Conservation (phyloP, 1,284 basidiomycete genomes). For the Ustilago lituana region DNA sequence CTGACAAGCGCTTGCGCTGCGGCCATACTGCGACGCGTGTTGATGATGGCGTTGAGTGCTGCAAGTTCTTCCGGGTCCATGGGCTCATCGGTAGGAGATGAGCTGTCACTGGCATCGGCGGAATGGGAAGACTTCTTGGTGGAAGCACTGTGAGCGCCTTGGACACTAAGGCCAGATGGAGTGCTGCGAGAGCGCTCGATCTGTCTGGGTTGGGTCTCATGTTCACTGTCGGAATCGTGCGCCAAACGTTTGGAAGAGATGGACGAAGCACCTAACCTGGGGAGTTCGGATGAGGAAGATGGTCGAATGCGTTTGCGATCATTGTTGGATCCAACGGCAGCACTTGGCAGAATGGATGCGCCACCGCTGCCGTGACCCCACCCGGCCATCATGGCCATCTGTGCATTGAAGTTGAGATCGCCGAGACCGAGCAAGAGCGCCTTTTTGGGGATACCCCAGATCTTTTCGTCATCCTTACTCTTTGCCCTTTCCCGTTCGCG, state of each 20-base stretch:
- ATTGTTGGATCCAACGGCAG: conserved; percentile 17
- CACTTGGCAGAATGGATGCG: conserved; percentile 29
- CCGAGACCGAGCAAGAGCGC: conserved; percentile 57
- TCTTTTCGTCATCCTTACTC: conserved; percentile 51
- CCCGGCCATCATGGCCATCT: conserved; percentile 60
- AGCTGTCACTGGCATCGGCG: conserved; percentile 6
- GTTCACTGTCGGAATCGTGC: conserved; percentile 15
- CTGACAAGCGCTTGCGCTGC: conserved; percentile 63
- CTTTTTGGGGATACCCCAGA: conserved; percentile 63
- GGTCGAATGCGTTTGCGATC: conserved; percentile 28
- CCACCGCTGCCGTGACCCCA: conserved; percentile 59
- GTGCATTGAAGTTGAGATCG: conserved; percentile 61
- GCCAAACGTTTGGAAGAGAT: conserved; percentile 16
- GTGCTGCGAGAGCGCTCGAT: conserved; percentile 6
- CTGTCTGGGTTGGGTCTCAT: conserved; percentile 1
- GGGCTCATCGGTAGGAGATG: conserved; percentile 33
- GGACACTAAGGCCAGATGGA: neutral
- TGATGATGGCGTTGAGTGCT: conserved; percentile 66
- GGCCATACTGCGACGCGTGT: conserved; percentile 64
- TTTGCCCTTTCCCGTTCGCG: conserved; percentile 38
- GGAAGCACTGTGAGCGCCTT: neutral
- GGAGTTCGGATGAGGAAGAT: conserved; percentile 13
- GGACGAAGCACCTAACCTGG: conserved; percentile 13
- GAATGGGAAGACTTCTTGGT: conserved; percentile 6
- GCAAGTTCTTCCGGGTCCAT: conserved; percentile 65